These are phyloP conservation scores for Naganishia sp. DNA, from an alignment of 1,284 basidiomycete genomes.

Conservation along the genomic window DNA sequence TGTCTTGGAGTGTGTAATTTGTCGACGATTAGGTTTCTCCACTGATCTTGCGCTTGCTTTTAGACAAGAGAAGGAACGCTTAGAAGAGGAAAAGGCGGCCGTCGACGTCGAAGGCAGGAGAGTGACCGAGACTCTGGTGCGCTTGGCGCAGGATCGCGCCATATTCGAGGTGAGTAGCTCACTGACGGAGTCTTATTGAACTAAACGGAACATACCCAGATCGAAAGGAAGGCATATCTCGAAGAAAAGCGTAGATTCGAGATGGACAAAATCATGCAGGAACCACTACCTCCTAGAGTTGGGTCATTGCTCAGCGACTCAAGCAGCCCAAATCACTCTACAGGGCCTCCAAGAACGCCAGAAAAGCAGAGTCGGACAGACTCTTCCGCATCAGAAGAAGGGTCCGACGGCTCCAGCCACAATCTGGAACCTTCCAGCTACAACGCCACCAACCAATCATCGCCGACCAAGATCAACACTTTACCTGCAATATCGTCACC, in stretches of 20 bases:
- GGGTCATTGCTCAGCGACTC: neutral
- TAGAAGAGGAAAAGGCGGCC: conserved; percentile 21
- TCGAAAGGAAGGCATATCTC: conserved; percentile 11
- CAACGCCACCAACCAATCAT: neutral
- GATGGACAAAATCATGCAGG: conserved; percentile 21
- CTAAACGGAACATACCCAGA: neutral
- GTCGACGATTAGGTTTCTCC: too few species aligned
- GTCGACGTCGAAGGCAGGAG: conserved; percentile 23
- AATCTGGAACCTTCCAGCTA: neutral
- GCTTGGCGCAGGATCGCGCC: conserved; percentile 29
- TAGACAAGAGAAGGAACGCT: conserved; percentile 33
- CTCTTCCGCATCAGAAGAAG: neutral
- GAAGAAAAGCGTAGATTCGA: conserved; percentile 24
- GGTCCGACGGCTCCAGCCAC: neutral
- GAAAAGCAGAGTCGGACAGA: conserved; percentile 6
- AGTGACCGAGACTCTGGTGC: conserved; percentile 27
- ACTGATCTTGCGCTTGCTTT: neutral
- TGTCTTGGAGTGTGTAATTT: conserved; percentile 1
- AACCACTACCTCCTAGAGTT: conserved; percentile 7
- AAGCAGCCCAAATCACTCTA: neutral
- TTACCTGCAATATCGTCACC: conserved; percentile 28
- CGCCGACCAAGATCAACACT: conserved; percentile 20
- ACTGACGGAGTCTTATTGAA: neutral
- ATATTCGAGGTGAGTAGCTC: conserved; percentile 29
- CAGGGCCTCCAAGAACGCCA: conserved; percentile 14